A percentile compares a stretch with the other conserved stretches of the same genome.
These are phyloP conservation scores for Aspergillus piperis DNA, from an alignment of 2,329 filamentous ascomycete genomes.

Conservation along the genomic window DNA sequence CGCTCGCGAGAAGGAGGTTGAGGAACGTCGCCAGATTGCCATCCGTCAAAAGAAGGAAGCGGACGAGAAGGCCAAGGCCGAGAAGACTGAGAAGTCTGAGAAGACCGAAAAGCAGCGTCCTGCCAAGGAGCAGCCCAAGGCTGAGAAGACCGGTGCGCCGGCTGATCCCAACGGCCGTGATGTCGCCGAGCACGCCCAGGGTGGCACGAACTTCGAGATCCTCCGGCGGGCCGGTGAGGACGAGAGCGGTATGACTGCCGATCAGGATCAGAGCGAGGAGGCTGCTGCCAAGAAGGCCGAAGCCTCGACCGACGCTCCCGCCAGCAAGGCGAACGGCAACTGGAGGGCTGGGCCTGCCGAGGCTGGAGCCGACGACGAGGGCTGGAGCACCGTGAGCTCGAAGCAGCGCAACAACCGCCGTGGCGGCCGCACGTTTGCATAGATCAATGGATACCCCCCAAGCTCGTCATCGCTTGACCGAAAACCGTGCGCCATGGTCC, in stretches of 20 bases:
- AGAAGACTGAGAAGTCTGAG: conserved; percentile 76
- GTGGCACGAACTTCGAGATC: conserved; percentile 57
- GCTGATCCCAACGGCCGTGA: conserved; percentile 46
- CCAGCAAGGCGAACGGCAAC: conserved; percentile 43
- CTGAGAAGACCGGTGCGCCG: conserved; percentile 35
- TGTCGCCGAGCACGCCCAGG: conserved; percentile 41
- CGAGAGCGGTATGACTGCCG: conserved; percentile 51
- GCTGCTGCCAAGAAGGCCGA: conserved; percentile 50
- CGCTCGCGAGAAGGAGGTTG: conserved; percentile 82
- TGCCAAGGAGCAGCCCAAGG: conserved; percentile 41
- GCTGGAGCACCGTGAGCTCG: conserved; percentile 51
- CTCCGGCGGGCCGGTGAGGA: conserved; percentile 53
- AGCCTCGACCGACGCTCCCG: conserved; percentile 57
- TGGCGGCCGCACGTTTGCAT: conserved; percentile 44
- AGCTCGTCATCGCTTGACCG: conserved; percentile 22
- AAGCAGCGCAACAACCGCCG: conserved; percentile 49
- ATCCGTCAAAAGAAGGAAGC: conserved; percentile 81
- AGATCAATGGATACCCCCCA: conserved; percentile 40
- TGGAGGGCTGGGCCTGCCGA: conserved; percentile 42
- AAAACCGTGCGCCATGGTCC: conserved; percentile 13
- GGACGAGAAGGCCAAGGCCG: conserved; percentile 80
- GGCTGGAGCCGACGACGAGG: conserved; percentile 45
- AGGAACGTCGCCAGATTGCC: conserved; percentile 77
- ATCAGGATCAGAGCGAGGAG: conserved; percentile 54
- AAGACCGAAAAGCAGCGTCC: conserved; percentile 64